Base-by-base conservation (phyloP, 2,329 filamentous ascomycete genomes). In the Whalleya microplaca region DNA sequence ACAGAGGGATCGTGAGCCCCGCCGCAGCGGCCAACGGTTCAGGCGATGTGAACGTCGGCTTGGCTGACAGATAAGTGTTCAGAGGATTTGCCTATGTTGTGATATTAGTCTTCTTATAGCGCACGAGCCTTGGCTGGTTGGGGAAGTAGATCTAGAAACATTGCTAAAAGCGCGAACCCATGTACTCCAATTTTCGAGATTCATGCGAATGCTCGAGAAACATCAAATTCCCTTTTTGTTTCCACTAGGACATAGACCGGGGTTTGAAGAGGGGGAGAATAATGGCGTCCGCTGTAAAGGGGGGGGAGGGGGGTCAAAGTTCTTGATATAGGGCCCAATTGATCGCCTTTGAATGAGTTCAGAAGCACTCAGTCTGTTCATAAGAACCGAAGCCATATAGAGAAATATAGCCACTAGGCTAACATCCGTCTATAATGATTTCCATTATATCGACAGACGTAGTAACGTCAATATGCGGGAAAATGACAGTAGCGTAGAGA, bases 1-100 rank as follows among this genome's bases (percentile, higher is more conserved):
- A 94, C 43, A 99, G 80, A n/a, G 95, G 95, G 68, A 99, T 99
- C 2, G 95, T 99, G 64, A 99, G 81, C 32, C 94, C 91, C 42
- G 92, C 94, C 53, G 92, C 88, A 45, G 95, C 95, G 46, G 95
- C 95, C 57, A 99, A 78, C 3, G 95, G 95, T 72, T 94, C 87
- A 43, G 95, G 95, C 45, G 93, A 97, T 29, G 94, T 94, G 75
- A 97, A 99, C 50, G 85, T 85, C 43, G 95, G 93, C 72, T 96
- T 94, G 27, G 92, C 96, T 54, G 89, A 90, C 55, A 99, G 84
- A 72, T 96, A 97, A 45, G 95, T 99, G 75, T 98, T 97, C 62
- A 99, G 79, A 52, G 95, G 95, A 75, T 99, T 99, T 64, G 94
- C 95, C 86, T 89, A 67, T 71, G 72, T 73, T 71, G 64, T 71